Conservation (phyloP, 2,329 filamentous ascomycete species). For the Fusarium palustre region DNA sequence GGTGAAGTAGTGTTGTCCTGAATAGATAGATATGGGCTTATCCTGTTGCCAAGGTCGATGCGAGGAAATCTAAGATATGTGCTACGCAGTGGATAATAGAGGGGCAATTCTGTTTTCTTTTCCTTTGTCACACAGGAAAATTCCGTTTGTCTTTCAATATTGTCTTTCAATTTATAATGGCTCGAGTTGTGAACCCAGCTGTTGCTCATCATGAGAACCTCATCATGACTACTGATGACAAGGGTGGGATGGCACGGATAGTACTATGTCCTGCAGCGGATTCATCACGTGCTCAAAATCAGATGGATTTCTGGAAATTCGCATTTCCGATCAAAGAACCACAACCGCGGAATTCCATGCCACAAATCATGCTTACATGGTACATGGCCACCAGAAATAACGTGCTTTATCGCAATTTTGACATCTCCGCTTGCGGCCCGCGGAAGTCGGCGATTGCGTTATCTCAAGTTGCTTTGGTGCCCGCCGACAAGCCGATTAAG, state of each 20-base stretch:
- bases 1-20: no score
- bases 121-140: background rate
- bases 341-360: slow-evolving; percentile 18
- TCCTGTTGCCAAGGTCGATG: background rate
- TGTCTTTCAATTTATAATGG: no score
- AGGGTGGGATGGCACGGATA: background rate
- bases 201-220: background rate
- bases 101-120: background rate
- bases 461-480: slow-evolving; percentile 15
- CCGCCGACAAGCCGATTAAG: slow-evolving; percentile 46
- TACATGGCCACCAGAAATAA: slow-evolving; percentile 5
- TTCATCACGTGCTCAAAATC: slow-evolving; percentile 9
- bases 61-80: background rate
- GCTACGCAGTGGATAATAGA: no score
- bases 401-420: slow-evolving; percentile 34
- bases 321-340: slow-evolving; percentile 40
- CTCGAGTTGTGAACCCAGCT: background rate
- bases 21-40: background rate
- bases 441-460: slow-evolving; percentile 47
- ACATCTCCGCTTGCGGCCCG: slow-evolving; percentile 48
- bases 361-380: slow-evolving; percentile 10
- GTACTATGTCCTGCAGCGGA: no score
- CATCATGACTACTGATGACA: slow-evolving; percentile 1
- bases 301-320: slow-evolving; percentile 13
- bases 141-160: background rate